phyloP scores from a whole-genome alignment of 2,329 filamentous ascomycete genomes.

The Orbilia ellipsospora region DNA sequence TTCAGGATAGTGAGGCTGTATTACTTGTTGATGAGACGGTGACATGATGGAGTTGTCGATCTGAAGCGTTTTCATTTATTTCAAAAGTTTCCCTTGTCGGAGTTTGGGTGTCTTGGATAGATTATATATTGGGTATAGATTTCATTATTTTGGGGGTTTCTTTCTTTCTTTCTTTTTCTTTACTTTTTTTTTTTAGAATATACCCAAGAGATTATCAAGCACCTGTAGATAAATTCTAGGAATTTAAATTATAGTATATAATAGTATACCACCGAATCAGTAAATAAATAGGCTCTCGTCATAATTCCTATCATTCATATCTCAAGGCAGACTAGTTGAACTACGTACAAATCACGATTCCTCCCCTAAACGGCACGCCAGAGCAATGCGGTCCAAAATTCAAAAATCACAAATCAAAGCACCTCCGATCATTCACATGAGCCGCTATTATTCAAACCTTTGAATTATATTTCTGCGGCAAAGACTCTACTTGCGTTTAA shows the following conservation, averaged over 20 bases:
- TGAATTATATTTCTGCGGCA: slow-evolving; percentile 3
- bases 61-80: slow-evolving; percentile 6
- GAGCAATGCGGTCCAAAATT: no score
- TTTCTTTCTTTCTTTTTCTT: no score
- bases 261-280: neutral
- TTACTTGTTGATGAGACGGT: slow-evolving; percentile 44
- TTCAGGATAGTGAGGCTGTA: slow-evolving; percentile 33
- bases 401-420: no score
- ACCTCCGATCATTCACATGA: no score
- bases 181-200: no score
- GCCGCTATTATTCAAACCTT: neutral
- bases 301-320: no score
- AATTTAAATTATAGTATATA: neutral
- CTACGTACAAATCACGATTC: no score
- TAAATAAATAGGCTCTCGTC: neutral
- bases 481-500: slow-evolving; percentile 63
- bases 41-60: slow-evolving; percentile 9
- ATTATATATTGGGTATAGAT: neutral
- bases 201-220: neutral
- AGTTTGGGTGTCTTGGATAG: neutral
- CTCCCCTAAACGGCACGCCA: no score
- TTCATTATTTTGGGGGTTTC: no score
- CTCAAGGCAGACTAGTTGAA: no score
- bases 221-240: neutral
- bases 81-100: neutral